Evolutionary conservation across 2,329 filamentous ascomycete species (phyloP), one percentile per base, ranked within the genome.

Genomic region (Xylariaceae sp.): DNA sequence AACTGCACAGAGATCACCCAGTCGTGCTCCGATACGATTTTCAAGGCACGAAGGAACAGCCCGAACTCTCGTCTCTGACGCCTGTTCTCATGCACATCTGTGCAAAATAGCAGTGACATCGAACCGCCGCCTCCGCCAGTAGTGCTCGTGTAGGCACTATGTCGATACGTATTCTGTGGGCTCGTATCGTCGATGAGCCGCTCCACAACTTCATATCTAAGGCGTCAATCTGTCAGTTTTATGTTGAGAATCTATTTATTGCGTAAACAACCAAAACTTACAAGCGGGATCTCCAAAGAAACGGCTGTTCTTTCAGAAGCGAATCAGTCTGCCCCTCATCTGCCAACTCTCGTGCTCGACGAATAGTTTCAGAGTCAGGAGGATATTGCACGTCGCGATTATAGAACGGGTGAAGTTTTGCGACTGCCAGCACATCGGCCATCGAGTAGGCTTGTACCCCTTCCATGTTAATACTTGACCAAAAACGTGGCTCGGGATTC

Each of bases 41-140:
- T 62, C 4, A 59, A 59, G 0, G 43, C 54, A 2, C 45, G 56
- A 2, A 74, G 50, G 9, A 74, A 61, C 0, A 57, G 45, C 0
- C 71, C 71, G 11, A 68, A 65, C 0, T 53, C 49, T 4, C 62
- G 62, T 40, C 73, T 60, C 1, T 75, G 73, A 1, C 52, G 53
- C 1, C 73, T 70, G 22, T 74, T 76, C 46, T 76, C 73, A 1
- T 54, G 14, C 0, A 59, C 57, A 52, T 75, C 71, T 0, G 68
- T 71, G 0, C 67, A 66, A 44, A 75, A 76, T 35, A 74, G 61
- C 50, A 75, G 50, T 0, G 67, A 64, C 0, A 58, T 56, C 0
- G 62, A 62, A 0, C 63, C 63, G 0, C 53, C 62, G 0, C 68
- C 70, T 0, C 74, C 73, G 0, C 74, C 72, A 0, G 73, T 75